Conservation (phyloP, 2,329 filamentous ascomycete genomes). For the Juglanconis sp. region DNA sequence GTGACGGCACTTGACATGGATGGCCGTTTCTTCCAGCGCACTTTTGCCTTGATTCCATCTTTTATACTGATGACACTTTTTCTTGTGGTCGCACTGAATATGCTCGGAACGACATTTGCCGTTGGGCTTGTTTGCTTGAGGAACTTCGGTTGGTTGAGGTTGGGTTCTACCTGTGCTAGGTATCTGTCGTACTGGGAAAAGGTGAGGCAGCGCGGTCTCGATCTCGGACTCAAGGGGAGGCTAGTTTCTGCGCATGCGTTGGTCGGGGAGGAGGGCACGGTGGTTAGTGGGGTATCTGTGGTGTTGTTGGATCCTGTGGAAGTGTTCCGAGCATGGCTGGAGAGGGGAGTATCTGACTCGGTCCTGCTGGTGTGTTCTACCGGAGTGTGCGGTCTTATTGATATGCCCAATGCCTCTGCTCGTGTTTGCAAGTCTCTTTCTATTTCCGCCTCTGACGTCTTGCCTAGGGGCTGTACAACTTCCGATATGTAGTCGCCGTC, state of each 20-base stretch:
- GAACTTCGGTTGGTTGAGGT: constrained; percentile 41
- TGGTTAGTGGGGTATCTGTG: constrained; percentile 38
- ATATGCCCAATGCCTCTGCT: constrained; percentile 35
- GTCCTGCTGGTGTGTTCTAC: constrained; percentile 34
- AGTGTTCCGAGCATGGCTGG: constrained; percentile 40
- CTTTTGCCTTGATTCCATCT: constrained; percentile 40
- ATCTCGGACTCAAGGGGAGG: constrained; percentile 23
- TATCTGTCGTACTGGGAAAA: constrained; percentile 54
- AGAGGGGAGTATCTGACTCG: constrained; percentile 38
- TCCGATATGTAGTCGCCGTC: constrained; percentile 37
- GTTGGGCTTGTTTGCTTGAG: constrained; percentile 28
- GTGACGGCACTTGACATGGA: constrained; percentile 26
- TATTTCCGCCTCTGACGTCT: constrained; percentile 36
- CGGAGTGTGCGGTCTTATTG: constrained; percentile 25
- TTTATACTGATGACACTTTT: constrained; percentile 45
- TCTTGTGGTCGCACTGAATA: constrained; percentile 43
- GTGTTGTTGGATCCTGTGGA: constrained; percentile 41
- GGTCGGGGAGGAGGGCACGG: constrained; percentile 39
- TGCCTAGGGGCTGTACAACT: constrained; percentile 33
- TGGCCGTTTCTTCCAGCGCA: constrained; percentile 38
- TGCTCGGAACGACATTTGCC: constrained; percentile 32
- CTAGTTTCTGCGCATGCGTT: constrained; percentile 16
- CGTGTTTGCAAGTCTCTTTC: constrained; percentile 34
- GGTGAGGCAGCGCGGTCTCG: constrained; percentile 37
- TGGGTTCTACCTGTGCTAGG: constrained; percentile 41